Base-by-base conservation (phyloP, 1,284 basidiomycete species). In the Papiliotrema terrestris region DNA sequence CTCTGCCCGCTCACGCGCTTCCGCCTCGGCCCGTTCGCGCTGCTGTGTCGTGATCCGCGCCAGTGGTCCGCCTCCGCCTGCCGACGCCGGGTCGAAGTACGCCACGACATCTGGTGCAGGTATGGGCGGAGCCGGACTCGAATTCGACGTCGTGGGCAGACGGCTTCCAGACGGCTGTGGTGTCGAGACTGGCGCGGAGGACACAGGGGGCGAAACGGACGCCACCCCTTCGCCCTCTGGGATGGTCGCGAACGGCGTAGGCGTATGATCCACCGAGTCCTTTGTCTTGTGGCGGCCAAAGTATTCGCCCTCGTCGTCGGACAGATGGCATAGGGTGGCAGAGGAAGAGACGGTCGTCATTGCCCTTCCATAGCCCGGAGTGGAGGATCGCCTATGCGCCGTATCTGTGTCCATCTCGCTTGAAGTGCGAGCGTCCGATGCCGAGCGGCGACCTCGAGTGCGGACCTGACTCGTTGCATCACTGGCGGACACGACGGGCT, bases 41-140 rank as follows among this genome's bases (percentile, higher is more conserved):
- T 67, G 60, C 20, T 61, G 63, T 0, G 69, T 67, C 4, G 67
- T 66, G 32, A 71, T 67, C 20, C 69, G 61, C 38, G 55, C 57
- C 8, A 71, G 57, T 0, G 69, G 69, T 4, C 69, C 69, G 14
- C 69, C 69, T 5, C 69, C 69, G 17, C 69, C 69, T 1, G 58
- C 63, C 1, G 61, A 60, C 13, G 69, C 69, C 2, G 69, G 69
- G 54, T 71, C 69, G 41, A 71, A 58, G 19, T 68, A 54, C 6
- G 59, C 43, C n/a, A 71, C 56, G 42, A 71, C 55, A 52, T 69
- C 69, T 8, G 61, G 58, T 2, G 52, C 23, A 17, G 43, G 51
- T 37, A 20, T 20, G 3, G 29, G 49, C 23, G 19, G 25, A 19
- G 20, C 14, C 29, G 20, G 20, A 20, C 8, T 20, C 4, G 25